These are phyloP conservation scores for Gossypioides kirkii DNA, from an alignment of 345 rosid genomes.

Conservation along the genomic window DNA sequence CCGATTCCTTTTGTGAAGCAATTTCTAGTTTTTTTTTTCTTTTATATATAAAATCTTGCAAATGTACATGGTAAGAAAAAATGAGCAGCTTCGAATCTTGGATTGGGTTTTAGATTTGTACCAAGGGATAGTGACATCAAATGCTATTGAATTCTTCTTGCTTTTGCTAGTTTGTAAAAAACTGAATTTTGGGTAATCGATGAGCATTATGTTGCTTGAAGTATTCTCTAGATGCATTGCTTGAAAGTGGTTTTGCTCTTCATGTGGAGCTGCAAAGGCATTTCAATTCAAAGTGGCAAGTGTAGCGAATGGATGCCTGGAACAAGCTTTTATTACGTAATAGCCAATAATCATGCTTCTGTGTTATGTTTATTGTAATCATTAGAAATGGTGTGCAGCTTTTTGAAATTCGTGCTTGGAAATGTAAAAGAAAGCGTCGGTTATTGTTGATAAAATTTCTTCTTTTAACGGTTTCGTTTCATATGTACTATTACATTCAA, in stretches of 20 bases:
- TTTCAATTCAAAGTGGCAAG: background rate
- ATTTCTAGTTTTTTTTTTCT: no score
- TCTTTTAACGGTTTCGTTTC: constrained; percentile 3
- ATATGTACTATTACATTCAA: background rate
- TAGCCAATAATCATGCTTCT: background rate
- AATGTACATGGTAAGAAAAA: background rate
- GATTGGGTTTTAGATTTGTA: background rate
- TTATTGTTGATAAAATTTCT: background rate
- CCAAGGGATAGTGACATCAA: background rate
- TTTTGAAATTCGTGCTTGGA: background rate
- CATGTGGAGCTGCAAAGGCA: background rate
- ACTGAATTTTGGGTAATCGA: background rate
- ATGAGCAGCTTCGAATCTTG: background rate
- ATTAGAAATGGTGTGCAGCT: background rate
- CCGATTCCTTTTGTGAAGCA: no score
- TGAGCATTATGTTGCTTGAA: background rate
- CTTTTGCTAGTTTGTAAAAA: background rate
- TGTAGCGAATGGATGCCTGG: background rate
- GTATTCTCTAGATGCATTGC: background rate
- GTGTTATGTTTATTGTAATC: background rate
- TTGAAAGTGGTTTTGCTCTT: background rate
- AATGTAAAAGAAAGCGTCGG: background rate
- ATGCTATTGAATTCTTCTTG: background rate
- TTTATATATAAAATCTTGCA: background rate
- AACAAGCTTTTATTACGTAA: background rate